These are phyloP conservation scores for Termitomyces sp. DNA, from an alignment of 768 basidiomycete genomes.

Conservation along the genomic window DNA sequence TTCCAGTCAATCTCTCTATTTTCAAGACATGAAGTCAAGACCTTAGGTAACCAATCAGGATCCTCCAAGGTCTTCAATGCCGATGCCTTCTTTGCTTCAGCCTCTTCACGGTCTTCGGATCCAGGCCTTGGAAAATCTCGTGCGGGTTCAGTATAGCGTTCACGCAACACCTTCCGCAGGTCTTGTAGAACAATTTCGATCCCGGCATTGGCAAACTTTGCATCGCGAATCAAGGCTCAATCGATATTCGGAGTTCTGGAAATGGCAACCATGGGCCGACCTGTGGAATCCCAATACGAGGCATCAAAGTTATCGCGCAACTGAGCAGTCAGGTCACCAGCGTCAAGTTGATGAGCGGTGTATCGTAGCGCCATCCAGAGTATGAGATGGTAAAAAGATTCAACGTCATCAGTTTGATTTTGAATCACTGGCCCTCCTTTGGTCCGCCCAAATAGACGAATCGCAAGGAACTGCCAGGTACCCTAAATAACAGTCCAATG, in stretches of 20 bases:
- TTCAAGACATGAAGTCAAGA: neutral
- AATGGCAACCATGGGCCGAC: neutral
- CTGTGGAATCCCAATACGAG: too few relatives aligned
- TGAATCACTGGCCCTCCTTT: too few relatives aligned
- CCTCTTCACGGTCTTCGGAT: neutral
- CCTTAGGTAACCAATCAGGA: neutral
- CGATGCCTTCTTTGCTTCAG: neutral
- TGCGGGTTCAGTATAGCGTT: neutral
- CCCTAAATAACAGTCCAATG: too few relatives aligned
- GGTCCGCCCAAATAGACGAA: too few relatives aligned
- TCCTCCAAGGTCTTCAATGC: neutral
- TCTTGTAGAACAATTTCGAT: neutral
- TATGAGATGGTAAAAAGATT: neutral
- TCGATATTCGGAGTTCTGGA: neutral
- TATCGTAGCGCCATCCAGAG: neutral
- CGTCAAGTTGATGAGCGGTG: neutral
- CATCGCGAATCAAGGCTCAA: neutral
- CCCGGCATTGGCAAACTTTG: neutral
- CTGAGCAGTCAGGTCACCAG: fast-evolving
- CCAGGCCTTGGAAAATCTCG: too few relatives aligned
- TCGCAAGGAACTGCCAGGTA: too few relatives aligned
- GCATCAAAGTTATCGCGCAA: neutral
- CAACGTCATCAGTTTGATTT: neutral
- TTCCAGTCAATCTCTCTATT: neutral
- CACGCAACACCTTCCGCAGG: neutral